Base-by-base conservation (phyloP, 208 protist genomes). In the Trichomonas tenax region DNA sequence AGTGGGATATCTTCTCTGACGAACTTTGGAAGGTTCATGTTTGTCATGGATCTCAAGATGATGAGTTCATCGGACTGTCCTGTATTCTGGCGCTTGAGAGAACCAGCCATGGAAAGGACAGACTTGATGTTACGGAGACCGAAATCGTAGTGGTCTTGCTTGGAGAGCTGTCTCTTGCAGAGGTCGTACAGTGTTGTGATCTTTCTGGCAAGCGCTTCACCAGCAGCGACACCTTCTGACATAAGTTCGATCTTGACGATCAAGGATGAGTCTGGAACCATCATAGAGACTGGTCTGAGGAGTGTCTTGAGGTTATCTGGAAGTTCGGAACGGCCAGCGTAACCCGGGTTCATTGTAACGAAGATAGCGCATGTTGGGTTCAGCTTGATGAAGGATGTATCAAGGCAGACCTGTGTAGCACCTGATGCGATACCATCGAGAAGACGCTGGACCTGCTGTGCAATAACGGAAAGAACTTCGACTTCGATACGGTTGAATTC, bases 261-360 rank as follows among this genome's bases (percentile, higher is more conserved):
- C 23, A 99, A 97, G 9, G 98, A 97, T 90, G 98, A 99, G 97
- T 99, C 98, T 11, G 99, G 99, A 96, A 98, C 98, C 98, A 99
- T 99, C 99, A 99, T 99, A 17, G 99, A 98, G 45, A 99, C 98
- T 58, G 99, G 99, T n/a, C 99, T 98, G 90, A 99, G 98, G 58
- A 99, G 97, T 15, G 98, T 96, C 84, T 98, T 97, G 10, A 99
- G 98, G 97, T 99, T 99, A 97, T 99, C 99, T 10, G 99, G 99
- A 51, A 99, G 98, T 97, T 99, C 98, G 10, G 98, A 98, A 81
- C 99, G 98, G 36, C 99, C 99, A 26, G 99, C 98, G 97, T 99
- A 99, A 93, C 99, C 98, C 82, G 99, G 99, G 97, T 99, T 99
- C 99, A 99, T 99, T 31, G 99, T 99, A 17, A 99, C 98, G 97